A percentile compares a stretch with the other conserved stretches of the same genome.
These are phyloP conservation scores for Platanthera guangdongensis DNA, from an alignment of 106 monocot genomes.

Conservation along the genomic window DNA sequence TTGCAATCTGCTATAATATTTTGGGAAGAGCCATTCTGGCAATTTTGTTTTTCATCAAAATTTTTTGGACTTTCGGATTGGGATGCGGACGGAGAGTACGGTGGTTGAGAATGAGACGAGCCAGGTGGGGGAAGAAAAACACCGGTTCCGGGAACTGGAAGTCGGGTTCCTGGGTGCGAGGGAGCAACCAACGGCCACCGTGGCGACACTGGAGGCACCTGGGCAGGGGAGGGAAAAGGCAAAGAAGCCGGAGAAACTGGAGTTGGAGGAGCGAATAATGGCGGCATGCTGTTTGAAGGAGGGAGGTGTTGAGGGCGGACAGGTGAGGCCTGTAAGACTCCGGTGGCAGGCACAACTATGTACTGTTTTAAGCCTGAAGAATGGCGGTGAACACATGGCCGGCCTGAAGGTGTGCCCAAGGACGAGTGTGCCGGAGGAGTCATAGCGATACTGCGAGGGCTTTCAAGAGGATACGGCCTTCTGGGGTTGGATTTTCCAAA, in stretches of 20 bases:
- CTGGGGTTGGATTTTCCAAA: slow-evolving; percentile 62
- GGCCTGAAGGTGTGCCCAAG: slow-evolving; percentile 9
- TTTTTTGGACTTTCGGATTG: not conserved
- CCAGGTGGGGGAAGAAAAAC: slow-evolving; percentile 52
- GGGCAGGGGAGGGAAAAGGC: slow-evolving; percentile 19
- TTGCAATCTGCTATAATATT: slow-evolving; percentile 2
- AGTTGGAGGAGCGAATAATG: slow-evolving; percentile 30
- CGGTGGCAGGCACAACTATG: slow-evolving; percentile 19
- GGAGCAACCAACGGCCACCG: slow-evolving; percentile 22
- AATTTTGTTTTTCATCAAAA: not conserved
- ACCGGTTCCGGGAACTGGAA: slow-evolving; percentile 51
- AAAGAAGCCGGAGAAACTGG: slow-evolving; percentile 14
- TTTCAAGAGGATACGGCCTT: slow-evolving; percentile 13
- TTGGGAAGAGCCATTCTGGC: not conserved
- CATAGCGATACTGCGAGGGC: not conserved
- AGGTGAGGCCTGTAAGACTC: slow-evolving; percentile 26
- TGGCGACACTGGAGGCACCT: slow-evolving; percentile 19
- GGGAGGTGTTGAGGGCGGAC: slow-evolving; percentile 16
- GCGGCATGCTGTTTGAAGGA: slow-evolving; percentile 18
- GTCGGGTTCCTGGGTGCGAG: slow-evolving; percentile 26
- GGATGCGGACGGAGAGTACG: not conserved
- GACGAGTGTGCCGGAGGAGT: not conserved
- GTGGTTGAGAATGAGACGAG: slow-evolving; percentile 15
- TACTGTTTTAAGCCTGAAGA: slow-evolving; percentile 29
- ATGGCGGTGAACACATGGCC: slow-evolving; percentile 21